Evolutionary conservation across 2,329 filamentous ascomycete species (phyloP).

Genomic region (Pyrenophora tritici-repentis): DNA sequence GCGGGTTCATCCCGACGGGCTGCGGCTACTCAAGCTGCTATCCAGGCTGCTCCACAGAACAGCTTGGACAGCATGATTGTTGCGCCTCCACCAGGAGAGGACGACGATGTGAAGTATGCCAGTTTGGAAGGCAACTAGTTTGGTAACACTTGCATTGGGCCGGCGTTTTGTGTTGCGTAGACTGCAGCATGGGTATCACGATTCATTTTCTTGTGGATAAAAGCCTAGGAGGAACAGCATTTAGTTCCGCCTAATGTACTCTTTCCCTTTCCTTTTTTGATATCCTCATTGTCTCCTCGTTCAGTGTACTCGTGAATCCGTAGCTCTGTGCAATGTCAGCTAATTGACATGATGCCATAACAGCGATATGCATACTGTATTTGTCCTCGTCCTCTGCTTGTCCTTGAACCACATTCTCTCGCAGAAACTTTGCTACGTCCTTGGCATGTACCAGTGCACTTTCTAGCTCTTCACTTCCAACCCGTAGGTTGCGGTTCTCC

Average conservation of each 20-base stretch:
- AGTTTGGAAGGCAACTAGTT: conserved; percentile 77
- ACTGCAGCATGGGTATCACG: conserved; percentile 38
- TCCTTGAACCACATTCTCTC: conserved; percentile 88
- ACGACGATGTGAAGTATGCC: conserved; percentile 81
- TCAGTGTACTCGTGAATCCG: conserved; percentile 91
- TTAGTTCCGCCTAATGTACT: conserved; percentile 45
- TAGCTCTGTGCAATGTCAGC: conserved; percentile 63
- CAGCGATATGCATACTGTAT: conserved; percentile 64
- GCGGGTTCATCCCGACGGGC: conserved; percentile 34
- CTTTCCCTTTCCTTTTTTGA: conserved; percentile 66
- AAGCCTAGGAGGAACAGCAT: conserved; percentile 47
- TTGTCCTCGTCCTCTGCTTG: conserved; percentile 54
- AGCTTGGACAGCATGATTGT: conserved; percentile 56
- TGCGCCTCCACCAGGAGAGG: conserved; percentile 78
- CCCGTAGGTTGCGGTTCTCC: conserved; percentile 63
- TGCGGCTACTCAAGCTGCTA: conserved; percentile 45
- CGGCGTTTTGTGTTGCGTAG: conserved; percentile 30
- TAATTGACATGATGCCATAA: background rate
- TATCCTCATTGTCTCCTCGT: conserved; percentile 87
- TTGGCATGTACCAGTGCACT: conserved; percentile 77
- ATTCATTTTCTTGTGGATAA: conserved; percentile 29
- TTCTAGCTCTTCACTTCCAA: conserved; percentile 62
- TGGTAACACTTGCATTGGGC: conserved; percentile 23
- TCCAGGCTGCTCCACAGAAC: conserved; percentile 48
- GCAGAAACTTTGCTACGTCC: conserved; percentile 78